phyloP scores from a whole-genome alignment of 2,329 filamentous ascomycete genomes.

The Cordyceps fumosorosea region DNA sequence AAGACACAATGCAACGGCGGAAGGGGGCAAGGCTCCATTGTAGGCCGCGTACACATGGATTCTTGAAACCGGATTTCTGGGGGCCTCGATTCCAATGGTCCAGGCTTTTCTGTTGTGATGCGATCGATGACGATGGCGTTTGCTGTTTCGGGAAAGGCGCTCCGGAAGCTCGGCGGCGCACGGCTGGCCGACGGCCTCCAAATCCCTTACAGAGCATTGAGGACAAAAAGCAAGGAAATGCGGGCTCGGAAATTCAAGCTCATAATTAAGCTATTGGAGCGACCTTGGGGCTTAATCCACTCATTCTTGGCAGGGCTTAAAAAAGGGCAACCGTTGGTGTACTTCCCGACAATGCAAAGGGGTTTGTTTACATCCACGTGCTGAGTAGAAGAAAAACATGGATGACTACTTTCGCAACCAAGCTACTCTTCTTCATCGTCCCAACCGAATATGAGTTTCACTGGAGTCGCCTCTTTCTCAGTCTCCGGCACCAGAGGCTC shows the following conservation, averaged over 20 bases:
- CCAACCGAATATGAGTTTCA: no score
- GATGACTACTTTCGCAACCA: no score
- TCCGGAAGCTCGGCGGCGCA: not conserved
- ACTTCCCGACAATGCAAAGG: no score
- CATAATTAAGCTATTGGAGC: not conserved
- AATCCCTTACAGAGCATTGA: no score
- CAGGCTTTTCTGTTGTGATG: not conserved
- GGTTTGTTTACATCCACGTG: no score
- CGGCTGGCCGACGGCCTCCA: no score
- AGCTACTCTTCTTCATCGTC: no score
- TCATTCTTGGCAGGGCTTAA: not conserved
- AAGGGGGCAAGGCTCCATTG: not conserved
- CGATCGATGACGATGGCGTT: slow-evolving; percentile 9
- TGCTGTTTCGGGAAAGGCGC: slow-evolving; percentile 1
- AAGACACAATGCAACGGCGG: not conserved
- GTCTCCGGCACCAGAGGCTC: no score
- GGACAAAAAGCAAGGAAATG: no score
- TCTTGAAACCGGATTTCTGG: slow-evolving; percentile 1
- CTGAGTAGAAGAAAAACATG: no score
- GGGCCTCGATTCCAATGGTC: not conserved
- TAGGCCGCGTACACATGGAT: not conserved
- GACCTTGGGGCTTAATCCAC: not conserved
- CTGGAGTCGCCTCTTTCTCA: no score
- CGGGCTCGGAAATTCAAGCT: not conserved
- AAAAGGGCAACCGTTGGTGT: no score